Conservation (phyloP, 495 filamentous ascomycete genomes). For the Entonaema liquescens region DNA sequence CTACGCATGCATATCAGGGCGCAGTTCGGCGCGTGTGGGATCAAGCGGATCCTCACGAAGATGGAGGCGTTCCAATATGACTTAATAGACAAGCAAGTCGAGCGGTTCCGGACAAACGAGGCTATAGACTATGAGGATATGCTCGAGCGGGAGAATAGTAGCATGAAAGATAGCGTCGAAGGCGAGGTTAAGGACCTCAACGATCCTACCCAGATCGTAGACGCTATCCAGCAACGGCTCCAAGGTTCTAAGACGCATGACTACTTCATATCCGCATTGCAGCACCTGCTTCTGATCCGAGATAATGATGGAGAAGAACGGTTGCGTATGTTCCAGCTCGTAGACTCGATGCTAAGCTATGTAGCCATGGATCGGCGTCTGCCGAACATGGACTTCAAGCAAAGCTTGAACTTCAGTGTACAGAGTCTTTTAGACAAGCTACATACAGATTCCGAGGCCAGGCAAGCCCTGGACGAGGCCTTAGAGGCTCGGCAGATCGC, state of each 20-base stretch:
- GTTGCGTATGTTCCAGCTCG: slow-evolving; percentile 95
- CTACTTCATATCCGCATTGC: slow-evolving; percentile 94
- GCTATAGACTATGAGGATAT: slow-evolving; percentile 98
- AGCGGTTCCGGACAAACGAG: slow-evolving; percentile 91
- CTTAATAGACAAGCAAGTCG: slow-evolving; percentile 97
- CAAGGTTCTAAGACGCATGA: slow-evolving; percentile 86
- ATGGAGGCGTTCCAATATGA: slow-evolving; percentile 99
- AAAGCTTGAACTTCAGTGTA: slow-evolving; percentile 96
- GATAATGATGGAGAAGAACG: slow-evolving; percentile 94
- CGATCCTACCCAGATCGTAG: slow-evolving; percentile 90
- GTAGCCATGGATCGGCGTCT: slow-evolving; percentile 97
- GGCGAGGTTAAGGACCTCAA: slow-evolving; percentile 93
- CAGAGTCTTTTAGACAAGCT: slow-evolving; percentile 93
- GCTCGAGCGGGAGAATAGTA: slow-evolving; percentile 87
- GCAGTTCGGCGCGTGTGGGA: slow-evolving; percentile 94
- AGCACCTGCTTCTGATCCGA: slow-evolving; percentile 92
- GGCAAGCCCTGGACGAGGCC: slow-evolving; percentile 89
- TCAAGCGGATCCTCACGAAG: slow-evolving; percentile 92
- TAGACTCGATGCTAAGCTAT: slow-evolving; percentile 97
- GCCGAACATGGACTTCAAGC: slow-evolving; percentile 96
- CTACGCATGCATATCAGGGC: slow-evolving; percentile 92
- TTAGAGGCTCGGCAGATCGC: slow-evolving; percentile 88
- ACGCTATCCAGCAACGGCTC: slow-evolving; percentile 89
- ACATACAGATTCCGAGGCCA: slow-evolving; percentile 94
- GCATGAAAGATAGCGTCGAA: slow-evolving; percentile 88